phyloP scores from a whole-genome alignment of 108 stramenopile species.

The Licmophora abbreviata region DNA sequence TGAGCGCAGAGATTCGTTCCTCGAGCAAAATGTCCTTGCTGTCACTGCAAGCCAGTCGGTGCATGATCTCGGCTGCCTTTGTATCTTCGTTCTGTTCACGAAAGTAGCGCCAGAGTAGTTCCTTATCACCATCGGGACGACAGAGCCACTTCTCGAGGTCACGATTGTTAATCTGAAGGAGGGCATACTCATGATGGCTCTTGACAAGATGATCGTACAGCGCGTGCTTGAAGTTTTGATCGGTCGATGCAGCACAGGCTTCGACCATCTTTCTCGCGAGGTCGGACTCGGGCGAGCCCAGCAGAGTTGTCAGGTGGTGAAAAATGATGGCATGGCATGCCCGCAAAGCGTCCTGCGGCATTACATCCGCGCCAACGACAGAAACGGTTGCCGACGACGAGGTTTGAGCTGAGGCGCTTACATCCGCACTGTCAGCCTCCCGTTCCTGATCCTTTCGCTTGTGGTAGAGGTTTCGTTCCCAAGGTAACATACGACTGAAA shows the following conservation, averaged over 20 bases:
- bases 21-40: constrained; percentile 31
- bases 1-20: constrained; percentile 63
- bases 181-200: constrained; percentile 49
- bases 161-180: constrained; percentile 57
- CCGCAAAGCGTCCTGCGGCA: constrained; percentile 51
- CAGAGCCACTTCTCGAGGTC: constrained; percentile 67
- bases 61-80: constrained; percentile 60
- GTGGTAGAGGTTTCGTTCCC: constrained; percentile 80
- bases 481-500: constrained; percentile 22
- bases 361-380: constrained; percentile 46
- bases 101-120: constrained; percentile 65
- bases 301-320: constrained; percentile 46
- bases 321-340: constrained; percentile 75
- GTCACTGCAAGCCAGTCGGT: constrained; percentile 26
- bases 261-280: constrained; percentile 42
- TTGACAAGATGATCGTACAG: constrained; percentile 58
- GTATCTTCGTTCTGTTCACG: constrained; percentile 50
- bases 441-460: constrained; percentile 16
- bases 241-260: constrained; percentile 47
- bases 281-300: constrained; percentile 27
- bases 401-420: not conserved
- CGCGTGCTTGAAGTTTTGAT: constrained; percentile 47
- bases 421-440: not conserved
- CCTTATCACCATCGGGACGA: constrained; percentile 28
- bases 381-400: constrained; percentile 24